Base-by-base conservation (phyloP, 345 rosid species). In the Triadica sebifera region DNA sequence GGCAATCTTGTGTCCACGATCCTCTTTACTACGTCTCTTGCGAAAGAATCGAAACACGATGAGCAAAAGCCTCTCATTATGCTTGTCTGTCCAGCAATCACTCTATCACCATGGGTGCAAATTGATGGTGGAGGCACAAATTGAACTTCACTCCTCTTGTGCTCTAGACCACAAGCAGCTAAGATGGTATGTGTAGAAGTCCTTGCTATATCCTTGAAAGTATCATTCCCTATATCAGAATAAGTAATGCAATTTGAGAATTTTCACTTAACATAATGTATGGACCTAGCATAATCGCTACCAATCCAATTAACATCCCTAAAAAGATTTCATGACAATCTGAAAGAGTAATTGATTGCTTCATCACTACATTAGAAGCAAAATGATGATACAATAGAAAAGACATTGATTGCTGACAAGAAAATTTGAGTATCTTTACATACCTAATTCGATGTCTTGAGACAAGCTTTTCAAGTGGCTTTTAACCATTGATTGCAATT, bases 81-180 rank as follows among this genome's bases (percentile, higher is more conserved):
- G 80, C 97, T 91, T 38, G 75, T 80, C 82, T 81, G 87, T 67
- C 87, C 94, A 20, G 82, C 80, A 46, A 71, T 78, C 74, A 82
- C 49, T 80, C 79, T 85, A 70, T 81, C 87, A 0, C 74, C 24
- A 43, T 95, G 99, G 29, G 74, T 46, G 84, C 99, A 95, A 22
- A 60, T 78, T 7, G 80, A 81, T 45, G 91, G 88, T 4, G 85
- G 87, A 4, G 89, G 89, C 73, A 88, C 81, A 10, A 70, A 17
- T 19, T 83, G 88, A 71, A 83, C 91, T 85, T 93, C 92, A 11
- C 84, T 86, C 74, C 86, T 84, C 83, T 78, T 79, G 66, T 89
- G 97, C 58, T 92, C 95, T 3, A 87, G 86, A 53, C 97, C 97
- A 75, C 98, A 92, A 24, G 93, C 91, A 64, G 97, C 97, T 79